Evolutionary conservation across 2,329 filamentous ascomycete species (phyloP).

Genomic region (Ceratocystis alfenasii): DNA sequence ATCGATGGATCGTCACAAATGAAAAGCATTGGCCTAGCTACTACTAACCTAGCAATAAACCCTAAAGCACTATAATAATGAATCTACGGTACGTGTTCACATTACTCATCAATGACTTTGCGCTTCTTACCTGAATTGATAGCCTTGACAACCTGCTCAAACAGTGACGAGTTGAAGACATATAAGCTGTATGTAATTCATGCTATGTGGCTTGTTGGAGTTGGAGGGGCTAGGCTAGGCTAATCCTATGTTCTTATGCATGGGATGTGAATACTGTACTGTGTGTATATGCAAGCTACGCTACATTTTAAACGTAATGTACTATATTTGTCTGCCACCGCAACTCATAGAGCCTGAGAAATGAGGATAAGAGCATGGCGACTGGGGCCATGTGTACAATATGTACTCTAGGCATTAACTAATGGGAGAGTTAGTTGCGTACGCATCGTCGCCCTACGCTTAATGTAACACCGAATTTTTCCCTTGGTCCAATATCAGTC

Average conservation of each 20-base stretch:
- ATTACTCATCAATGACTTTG: too few species aligned
- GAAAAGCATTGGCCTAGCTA: too few species aligned
- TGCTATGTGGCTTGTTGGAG: slow-evolving; percentile 6
- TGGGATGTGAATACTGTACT: background rate
- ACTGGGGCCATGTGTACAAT: background rate
- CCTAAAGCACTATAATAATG: too few species aligned
- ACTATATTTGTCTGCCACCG: background rate
- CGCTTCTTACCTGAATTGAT: too few species aligned
- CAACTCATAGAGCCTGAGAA: background rate
- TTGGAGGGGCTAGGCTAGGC: background rate
- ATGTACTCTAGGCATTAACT: background rate
- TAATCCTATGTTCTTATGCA: background rate
- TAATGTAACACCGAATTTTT: background rate
- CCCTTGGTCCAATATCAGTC: background rate
- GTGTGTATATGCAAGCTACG: background rate
- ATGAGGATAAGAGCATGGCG: background rate
- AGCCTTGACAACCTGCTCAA: too few species aligned
- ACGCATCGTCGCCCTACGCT: background rate
- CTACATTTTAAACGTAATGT: background rate
- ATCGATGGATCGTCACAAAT: too few species aligned
- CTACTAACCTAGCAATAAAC: too few species aligned
- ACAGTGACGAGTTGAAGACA: background rate
- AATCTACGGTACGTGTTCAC: too few species aligned
- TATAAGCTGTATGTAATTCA: background rate
- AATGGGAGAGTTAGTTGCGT: background rate